Base-by-base conservation (phyloP, 2,329 filamentous ascomycete species). In the Pezicula radicicola region DNA sequence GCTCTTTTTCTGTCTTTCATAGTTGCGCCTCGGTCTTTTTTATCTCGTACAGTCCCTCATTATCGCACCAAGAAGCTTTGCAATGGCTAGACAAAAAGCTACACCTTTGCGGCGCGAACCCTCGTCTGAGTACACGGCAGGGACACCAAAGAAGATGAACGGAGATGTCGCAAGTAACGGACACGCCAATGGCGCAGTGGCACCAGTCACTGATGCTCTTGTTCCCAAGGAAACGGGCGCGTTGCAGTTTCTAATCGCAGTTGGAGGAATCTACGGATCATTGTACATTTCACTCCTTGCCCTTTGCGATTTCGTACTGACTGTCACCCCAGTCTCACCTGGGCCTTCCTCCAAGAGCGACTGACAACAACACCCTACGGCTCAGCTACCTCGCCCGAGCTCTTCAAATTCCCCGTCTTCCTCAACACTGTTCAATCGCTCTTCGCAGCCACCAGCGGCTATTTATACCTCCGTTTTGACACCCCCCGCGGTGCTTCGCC, bases 261-360 rank as follows among this genome's bases (percentile, higher is more conserved):
- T 97, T n/a, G 85, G 85, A 6, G 94, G 94, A 54, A 99, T 99
- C 63, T 99, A 99, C 70, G 91, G 88, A 35, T 96, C 92, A 35
- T 99, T 99, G 93, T 97, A 81, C 66, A 81, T 72, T 8, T 21
- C 50, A 27, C 12, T 13, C 30, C 30, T 5, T 13, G 9, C 30
- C 12, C 30, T 33, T 33, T 33, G 30, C 30, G 30, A 10, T 7
- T 10, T 50, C 53, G 30, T 33, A 19, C n/a, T 10, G 3, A n/a
- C 4, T 30, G 35, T 48, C 21, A 41, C 13, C 44, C 28, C 55
- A 91, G 93, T 74, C 76, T 99, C 49, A 95, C 92, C 33, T 99
- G 94, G 94, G 94, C 89, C 21, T 86, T 96, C 59, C 87, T 99
- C 55, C 94, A 99, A 78, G 94, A 99, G 72, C 91, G 94, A 64